phyloP scores from a whole-genome alignment of 2,329 filamentous ascomycete genomes.

The Aureobasidium uvarum region DNA sequence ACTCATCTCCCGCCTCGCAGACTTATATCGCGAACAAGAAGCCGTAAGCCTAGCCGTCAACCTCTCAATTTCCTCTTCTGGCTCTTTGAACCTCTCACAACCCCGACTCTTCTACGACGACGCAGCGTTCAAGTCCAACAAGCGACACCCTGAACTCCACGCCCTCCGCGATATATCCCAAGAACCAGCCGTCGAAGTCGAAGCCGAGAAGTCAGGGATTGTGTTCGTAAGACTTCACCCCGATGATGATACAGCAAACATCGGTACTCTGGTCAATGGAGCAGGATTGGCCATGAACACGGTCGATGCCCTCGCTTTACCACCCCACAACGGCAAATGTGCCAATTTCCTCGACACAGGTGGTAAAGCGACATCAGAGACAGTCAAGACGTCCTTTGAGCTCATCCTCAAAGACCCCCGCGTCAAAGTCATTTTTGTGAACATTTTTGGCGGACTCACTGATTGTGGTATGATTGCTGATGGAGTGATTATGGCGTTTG shows the following conservation, averaged over 20 bases:
- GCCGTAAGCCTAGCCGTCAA: conserved; percentile 60
- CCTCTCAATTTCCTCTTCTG: conserved; percentile 43
- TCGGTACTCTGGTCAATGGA: conserved; percentile 85
- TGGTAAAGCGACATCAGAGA: conserved; percentile 79
- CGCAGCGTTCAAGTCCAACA: conserved; percentile 62
- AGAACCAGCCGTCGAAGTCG: conserved; percentile 58
- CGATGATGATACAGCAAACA: conserved; percentile 54
- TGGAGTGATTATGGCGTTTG: conserved; percentile 70
- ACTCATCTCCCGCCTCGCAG: conserved; percentile 56
- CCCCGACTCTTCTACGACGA: conserved; percentile 67
- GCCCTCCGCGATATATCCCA: conserved; percentile 52
- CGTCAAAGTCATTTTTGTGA: conserved; percentile 70
- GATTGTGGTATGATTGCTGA: conserved; percentile 79
- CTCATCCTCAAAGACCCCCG: conserved; percentile 69
- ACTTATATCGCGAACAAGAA: conserved; percentile 63
- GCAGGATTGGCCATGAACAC: conserved; percentile 92
- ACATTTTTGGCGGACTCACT: conserved; percentile 69
- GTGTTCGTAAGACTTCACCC: conserved; percentile 66
- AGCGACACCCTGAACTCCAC: conserved; percentile 62
- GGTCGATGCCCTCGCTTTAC: conserved; percentile 68
- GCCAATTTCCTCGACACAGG: conserved; percentile 90
- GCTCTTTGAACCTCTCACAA: conserved; percentile 51
- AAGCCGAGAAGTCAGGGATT: conserved; percentile 68
- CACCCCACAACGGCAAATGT: conserved; percentile 60
- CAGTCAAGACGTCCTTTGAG: conserved; percentile 73